Percentiles rank a stretch among this genome's conserved stretches.
Evolutionary conservation across 2,329 filamentous ascomycete species (phyloP).

Genomic region (Chaetomium sp.): DNA sequence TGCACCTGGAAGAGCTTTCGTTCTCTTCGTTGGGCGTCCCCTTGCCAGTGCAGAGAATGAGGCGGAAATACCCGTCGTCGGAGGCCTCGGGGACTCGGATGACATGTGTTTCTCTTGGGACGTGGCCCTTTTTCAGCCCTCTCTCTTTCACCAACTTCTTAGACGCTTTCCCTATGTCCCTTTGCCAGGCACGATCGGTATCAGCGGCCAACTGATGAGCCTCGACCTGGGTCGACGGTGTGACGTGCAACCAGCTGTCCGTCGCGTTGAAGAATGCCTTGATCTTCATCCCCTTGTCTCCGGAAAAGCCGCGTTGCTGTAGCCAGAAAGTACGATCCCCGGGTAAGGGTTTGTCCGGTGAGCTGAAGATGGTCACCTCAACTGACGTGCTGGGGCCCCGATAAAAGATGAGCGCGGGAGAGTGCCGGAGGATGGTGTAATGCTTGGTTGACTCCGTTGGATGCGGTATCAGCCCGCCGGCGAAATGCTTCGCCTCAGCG

Average conservation of each 20-base stretch:
- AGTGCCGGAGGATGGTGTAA: constrained; percentile 61
- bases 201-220: constrained; percentile 43
- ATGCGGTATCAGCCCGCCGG: constrained; percentile 56
- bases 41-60: constrained; percentile 53
- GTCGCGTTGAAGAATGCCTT: constrained; percentile 56
- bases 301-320: constrained; percentile 61
- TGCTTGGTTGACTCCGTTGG: constrained; percentile 60
- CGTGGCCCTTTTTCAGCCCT: constrained; percentile 40
- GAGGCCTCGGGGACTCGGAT: constrained; percentile 58
- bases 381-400: constrained; percentile 58
- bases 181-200: constrained; percentile 61
- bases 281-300: constrained; percentile 60
- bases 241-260: constrained; percentile 61
- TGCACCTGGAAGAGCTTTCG: constrained; percentile 24
- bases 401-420: constrained; percentile 58
- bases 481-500: constrained; percentile 57
- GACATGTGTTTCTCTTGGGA: constrained; percentile 55
- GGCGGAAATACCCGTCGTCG: constrained; percentile 61
- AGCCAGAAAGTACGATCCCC: constrained; percentile 56
- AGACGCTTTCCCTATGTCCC: constrained; percentile 58
- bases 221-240: constrained; percentile 45
- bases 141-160: constrained; percentile 46
- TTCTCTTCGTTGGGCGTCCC: constrained; percentile 11
- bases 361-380: constrained; percentile 56
- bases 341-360: constrained; percentile 47